phyloP scores from a whole-genome alignment of 2,329 filamentous ascomycete genomes.

The Diaporthe longicolla region DNA sequence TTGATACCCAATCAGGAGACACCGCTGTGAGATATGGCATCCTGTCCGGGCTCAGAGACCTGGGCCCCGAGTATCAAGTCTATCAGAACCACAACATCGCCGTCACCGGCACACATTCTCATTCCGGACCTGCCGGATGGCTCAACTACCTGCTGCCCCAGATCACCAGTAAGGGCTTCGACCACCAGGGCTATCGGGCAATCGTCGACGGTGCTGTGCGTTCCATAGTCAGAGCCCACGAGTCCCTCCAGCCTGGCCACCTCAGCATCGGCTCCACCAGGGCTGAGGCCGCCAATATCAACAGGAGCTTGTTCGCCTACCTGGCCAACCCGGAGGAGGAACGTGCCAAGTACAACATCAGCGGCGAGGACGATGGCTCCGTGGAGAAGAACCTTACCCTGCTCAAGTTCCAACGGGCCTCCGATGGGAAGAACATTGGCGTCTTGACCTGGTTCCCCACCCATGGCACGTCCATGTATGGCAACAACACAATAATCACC shows the following conservation, averaged over 20 bases:
- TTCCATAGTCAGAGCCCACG: constrained; percentile 86
- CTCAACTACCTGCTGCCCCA: constrained; percentile 93
- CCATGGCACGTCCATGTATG: constrained; percentile 90
- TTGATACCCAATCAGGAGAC: constrained; percentile 90
- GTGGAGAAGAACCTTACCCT: constrained; percentile 83
- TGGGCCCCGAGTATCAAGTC: constrained; percentile 80
- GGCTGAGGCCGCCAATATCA: constrained; percentile 84
- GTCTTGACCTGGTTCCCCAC: constrained; percentile 92
- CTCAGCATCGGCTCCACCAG: constrained; percentile 79
- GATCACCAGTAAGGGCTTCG: constrained; percentile 87
- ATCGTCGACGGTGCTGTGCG: constrained; percentile 87
- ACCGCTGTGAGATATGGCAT: constrained; percentile 89
- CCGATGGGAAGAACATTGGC: constrained; percentile 82
- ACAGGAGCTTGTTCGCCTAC: constrained; percentile 90
- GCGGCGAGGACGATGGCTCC: constrained; percentile 66
- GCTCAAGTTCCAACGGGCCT: constrained; percentile 81
- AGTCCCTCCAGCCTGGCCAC: constrained; percentile 74
- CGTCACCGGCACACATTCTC: constrained; percentile 92
- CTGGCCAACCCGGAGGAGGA: constrained; percentile 86
- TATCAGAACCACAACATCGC: constrained; percentile 87
- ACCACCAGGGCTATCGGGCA: constrained; percentile 86
- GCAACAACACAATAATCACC: constrained; percentile 91
- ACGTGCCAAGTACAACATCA: constrained; percentile 74
- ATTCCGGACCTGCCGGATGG: constrained; percentile 92
- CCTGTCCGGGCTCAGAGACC: constrained; percentile 74